These are phyloP conservation scores for Wallacemonas sp. DNA, from an alignment of 208 protist genomes.

Conservation along the genomic window DNA sequence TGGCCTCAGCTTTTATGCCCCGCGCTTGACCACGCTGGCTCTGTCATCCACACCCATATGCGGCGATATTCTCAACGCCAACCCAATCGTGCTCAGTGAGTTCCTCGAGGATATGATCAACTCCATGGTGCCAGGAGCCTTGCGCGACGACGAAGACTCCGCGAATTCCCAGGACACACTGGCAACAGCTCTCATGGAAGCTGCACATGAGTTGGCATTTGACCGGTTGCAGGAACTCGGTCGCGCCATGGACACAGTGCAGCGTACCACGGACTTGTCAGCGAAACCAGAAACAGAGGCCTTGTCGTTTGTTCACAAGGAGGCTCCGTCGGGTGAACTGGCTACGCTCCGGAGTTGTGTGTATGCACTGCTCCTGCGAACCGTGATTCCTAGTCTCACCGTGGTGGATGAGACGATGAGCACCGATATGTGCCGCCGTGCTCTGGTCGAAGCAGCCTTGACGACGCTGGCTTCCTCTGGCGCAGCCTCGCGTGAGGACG, in stretches of 20 bases:
- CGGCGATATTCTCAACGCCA: conserved; percentile 17
- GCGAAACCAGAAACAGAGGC: no score
- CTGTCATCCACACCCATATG: conserved; percentile 37
- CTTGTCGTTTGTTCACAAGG: conserved; percentile 14
- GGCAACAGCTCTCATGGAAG: background rate
- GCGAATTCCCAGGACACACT: background rate
- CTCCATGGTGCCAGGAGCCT: background rate
- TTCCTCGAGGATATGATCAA: conserved; percentile 20
- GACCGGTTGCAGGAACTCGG: background rate
- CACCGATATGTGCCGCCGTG: conserved; percentile 13
- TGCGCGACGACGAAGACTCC: background rate
- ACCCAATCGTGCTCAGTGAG: conserved; percentile 10
- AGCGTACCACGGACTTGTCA: no score
- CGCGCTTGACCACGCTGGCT: conserved; percentile 18
- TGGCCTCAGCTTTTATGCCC: conserved; percentile 14
- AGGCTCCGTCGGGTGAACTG: conserved; percentile 20
- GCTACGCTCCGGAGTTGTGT: conserved; percentile 18
- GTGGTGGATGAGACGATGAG: conserved; percentile 27
- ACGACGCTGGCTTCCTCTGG: background rate
- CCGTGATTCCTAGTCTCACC: conserved; percentile 34
- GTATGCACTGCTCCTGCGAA: conserved; percentile 45
- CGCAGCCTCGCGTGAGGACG: no score
- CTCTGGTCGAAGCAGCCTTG: conserved; percentile 22
- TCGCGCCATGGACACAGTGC: background rate
- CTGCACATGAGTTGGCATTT: conserved; percentile 3